phyloP scores from a whole-genome alignment of 2,329 filamentous ascomycete species.

The Orbilia brochopaga region DNA sequence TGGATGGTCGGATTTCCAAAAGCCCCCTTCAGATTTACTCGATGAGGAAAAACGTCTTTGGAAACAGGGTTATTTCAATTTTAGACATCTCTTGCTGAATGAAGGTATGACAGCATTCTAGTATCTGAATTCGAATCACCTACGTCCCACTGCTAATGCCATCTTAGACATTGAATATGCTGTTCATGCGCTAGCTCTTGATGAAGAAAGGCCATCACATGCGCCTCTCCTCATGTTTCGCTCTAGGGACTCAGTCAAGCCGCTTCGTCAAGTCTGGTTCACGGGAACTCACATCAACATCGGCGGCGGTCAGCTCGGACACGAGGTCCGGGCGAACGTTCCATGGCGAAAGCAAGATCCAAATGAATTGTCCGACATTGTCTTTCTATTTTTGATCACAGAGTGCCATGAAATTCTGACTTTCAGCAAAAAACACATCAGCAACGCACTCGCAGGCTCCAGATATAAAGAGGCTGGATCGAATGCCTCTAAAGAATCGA shows the following conservation, averaged over 20 bases:
- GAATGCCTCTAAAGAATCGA: conserved; percentile 4
- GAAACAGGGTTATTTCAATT: conserved; percentile 25
- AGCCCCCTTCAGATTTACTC: neutral
- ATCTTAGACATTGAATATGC: conserved; percentile 63
- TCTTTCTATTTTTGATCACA: conserved; percentile 63
- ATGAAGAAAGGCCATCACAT: conserved; percentile 61
- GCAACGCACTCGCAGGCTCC: conserved; percentile 29
- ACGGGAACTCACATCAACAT: conserved; percentile 63
- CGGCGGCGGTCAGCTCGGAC: conserved; percentile 61
- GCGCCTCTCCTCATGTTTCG: conserved; percentile 41
- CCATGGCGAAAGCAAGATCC: conserved; percentile 9
- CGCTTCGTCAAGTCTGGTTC: conserved; percentile 60
- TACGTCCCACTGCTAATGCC: neutral
- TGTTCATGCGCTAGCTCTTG: conserved; percentile 67
- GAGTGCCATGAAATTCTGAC: conserved; percentile 57
- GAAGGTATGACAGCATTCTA: conserved; percentile 17
- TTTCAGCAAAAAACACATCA: conserved; percentile 57
- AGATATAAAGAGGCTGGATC: neutral
- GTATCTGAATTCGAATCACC: neutral
- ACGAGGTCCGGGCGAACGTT: conserved; percentile 58
- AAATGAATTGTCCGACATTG: conserved; percentile 56
- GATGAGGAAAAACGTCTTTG: conserved; percentile 27
- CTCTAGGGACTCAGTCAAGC: conserved; percentile 10
- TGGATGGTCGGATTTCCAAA: conserved; percentile 38
- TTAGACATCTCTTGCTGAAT: conserved; percentile 30